Evolutionary conservation across 2,329 filamentous ascomycete species (phyloP), one percentile per base, ranked within the genome.

Genomic region (Alternaria sp.): DNA sequence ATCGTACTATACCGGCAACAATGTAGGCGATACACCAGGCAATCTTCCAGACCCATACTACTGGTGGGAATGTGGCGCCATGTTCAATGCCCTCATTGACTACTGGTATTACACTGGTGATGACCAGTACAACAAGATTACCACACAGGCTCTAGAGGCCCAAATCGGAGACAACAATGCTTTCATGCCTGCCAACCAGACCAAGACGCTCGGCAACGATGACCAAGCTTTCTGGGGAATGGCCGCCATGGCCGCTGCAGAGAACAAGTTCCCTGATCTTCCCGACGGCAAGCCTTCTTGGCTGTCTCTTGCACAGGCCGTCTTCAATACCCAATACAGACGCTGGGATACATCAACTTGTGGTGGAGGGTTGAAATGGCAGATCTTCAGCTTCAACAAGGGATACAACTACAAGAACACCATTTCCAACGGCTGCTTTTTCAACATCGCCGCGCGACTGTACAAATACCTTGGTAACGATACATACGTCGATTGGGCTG

Each of bases 361-460:
- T 70, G 84, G 82, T 28, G 92, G 92, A 60, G 92, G 92, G 5
- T 80, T 95, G 49, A 82, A 85, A 53, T 94, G 91, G 91, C 92
- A 96, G 80, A 93, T 96, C 66, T 93, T 88, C 73, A 78, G 84
- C 4, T 86, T 85, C 69, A 94, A 96, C 75, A 88, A 74, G 31
- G 92, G 92, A 17, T 88, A 93, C 74, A 84, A 87, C 69, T 95
- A 96, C 84, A 95, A 93, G 77, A 94, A 94, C 79, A 85, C 88
- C 23, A 86, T 93, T 67, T 88, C 88, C 62, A 95, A 95, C 76
- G 91, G 90, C 34, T 89, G 88, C 29, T 88, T 96, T 76, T 93
- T 96, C 78, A 90, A 94, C 76, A 84, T 96, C 28, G 88, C 90
- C 3, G 88, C 92, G 0, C 88, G 91, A 26, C 83, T 94, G 9